Base-by-base conservation (phyloP, 257 asterid species). In the Leptodermis oblonga region DNA sequence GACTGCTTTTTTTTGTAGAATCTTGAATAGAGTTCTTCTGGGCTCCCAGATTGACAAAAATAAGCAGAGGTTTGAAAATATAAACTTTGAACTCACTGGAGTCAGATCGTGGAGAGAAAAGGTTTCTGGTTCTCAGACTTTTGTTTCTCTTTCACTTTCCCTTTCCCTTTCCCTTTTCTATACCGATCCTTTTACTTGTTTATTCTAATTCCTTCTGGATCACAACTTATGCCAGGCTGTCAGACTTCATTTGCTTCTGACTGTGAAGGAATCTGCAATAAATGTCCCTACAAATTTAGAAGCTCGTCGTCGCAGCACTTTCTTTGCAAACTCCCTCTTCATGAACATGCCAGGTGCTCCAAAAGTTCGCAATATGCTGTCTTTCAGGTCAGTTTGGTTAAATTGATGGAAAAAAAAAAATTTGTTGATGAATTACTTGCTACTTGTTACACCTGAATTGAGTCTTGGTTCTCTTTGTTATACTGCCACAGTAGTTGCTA, bases 311-410 rank as follows among this genome's bases (percentile, higher is more conserved):
- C 88, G 99, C 67, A 88, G 88, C 58, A 91, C 97, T 61, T 94
- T 94, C 82, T 94, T 94, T 69, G 92, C 99, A 5, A 94, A 91
- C 86, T 94, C 99, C 51, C 82, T 94, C 49, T 94, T 94, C 72
- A 94, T 94, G 99, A 84, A 79, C 77, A 94, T 94, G 96, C 99
- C 99, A 55, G 68, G 63, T 78, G 97, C 99, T 22, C 99, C 99
- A 26, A 88, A 83, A 87, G 98, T 94, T 74, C 96, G 96, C 31
- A 87, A 89, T 75, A 94, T 94, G 99, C 87, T 91, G 68, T 94
- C 99, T 61, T 94, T 94, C 74, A 90, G 97, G 99, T 94, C 66
- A 80, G 90, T 82, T 77, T 55, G 70, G 76, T 72, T 69, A 52
- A 65, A 56, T 67, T 68, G 54, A 67, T 74, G 30, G 26, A n/a